phyloP scores from a whole-genome alignment of 1,284 basidiomycete genomes.

The Mixia osmundae region DNA sequence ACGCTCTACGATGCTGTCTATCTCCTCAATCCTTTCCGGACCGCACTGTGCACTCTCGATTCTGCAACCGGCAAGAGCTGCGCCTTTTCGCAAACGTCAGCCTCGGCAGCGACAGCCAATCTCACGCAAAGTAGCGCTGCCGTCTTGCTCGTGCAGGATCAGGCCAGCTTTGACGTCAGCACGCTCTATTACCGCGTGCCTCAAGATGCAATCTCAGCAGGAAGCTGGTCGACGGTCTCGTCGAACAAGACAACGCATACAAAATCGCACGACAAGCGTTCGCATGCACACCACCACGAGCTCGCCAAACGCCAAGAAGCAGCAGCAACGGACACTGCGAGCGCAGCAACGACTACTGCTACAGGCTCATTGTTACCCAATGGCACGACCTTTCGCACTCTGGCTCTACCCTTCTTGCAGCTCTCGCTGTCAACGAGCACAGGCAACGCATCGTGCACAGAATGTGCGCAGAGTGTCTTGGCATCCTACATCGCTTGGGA shows the following conservation, averaged over 20 bases:
- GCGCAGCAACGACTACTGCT: slow-evolving; percentile 3
- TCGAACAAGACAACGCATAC: not conserved
- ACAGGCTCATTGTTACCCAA: slow-evolving; percentile 36
- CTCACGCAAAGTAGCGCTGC: no score
- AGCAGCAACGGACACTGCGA: not conserved
- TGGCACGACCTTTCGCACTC: slow-evolving; percentile 34
- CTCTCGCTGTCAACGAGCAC: slow-evolving; percentile 32
- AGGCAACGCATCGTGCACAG: slow-evolving; percentile 41
- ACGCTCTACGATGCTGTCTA: slow-evolving; percentile 55
- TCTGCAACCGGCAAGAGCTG: slow-evolving; percentile 40
- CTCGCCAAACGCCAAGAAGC: not conserved
- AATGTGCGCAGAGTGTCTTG: slow-evolving; percentile 53
- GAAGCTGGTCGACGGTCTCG: not conserved
- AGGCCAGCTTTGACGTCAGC: no score
- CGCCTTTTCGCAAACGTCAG: no score
- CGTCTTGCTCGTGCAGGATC: no score
- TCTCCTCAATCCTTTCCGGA: slow-evolving; percentile 36
- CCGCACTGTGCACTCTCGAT: slow-evolving; percentile 48
- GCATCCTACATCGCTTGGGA: slow-evolving; percentile 52
- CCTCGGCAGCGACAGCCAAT: no score
- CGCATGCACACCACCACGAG: no score
- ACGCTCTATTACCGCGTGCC: no score
- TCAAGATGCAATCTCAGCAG: no score
- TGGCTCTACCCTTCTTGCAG: slow-evolving; percentile 59
- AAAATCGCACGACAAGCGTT: no score